Evolutionary conservation across 495 filamentous ascomycete species (phyloP).

Genomic region (Xylaria castorea): DNA sequence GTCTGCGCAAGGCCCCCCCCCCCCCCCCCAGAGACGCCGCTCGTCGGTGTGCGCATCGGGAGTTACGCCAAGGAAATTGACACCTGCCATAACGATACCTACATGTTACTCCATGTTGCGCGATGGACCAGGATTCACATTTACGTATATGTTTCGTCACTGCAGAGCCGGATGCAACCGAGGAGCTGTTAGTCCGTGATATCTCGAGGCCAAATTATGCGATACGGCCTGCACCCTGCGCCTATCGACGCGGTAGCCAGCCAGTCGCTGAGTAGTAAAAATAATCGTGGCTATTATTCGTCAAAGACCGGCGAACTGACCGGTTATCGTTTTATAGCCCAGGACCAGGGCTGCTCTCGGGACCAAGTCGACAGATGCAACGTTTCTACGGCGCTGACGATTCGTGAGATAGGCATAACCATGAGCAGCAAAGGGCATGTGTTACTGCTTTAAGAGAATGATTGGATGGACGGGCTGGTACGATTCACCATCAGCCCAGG

Average conservation of each 20-base stretch:
- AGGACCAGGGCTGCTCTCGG: neutral
- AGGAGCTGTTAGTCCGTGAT: neutral
- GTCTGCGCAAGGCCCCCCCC: neutral
- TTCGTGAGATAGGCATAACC: neutral
- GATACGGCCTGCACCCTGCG: neutral
- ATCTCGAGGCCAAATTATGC: slow-evolving; percentile 12
- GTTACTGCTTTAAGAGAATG: neutral
- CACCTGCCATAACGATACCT: slow-evolving; percentile 12
- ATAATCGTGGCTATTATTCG: slow-evolving; percentile 5
- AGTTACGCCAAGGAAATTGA: slow-evolving; percentile 12
- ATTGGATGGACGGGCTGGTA: neutral
- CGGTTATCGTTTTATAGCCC: neutral
- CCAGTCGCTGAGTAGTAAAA: neutral
- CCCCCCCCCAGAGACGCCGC: slow-evolving; percentile 15
- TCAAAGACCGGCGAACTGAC: neutral
- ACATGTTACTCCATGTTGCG: neutral
- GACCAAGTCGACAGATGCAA: neutral
- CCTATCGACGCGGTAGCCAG: neutral
- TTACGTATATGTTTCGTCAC: too few species aligned
- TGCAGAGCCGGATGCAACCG: slow-evolving; percentile 14
- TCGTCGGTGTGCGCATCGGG: neutral
- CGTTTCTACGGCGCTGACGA: neutral
- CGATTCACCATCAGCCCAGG: neutral
- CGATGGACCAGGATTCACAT: neutral
- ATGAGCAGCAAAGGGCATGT: neutral